phyloP scores from a whole-genome alignment of 139 green algal genomes.

The Haematococcus lacustris region DNA sequence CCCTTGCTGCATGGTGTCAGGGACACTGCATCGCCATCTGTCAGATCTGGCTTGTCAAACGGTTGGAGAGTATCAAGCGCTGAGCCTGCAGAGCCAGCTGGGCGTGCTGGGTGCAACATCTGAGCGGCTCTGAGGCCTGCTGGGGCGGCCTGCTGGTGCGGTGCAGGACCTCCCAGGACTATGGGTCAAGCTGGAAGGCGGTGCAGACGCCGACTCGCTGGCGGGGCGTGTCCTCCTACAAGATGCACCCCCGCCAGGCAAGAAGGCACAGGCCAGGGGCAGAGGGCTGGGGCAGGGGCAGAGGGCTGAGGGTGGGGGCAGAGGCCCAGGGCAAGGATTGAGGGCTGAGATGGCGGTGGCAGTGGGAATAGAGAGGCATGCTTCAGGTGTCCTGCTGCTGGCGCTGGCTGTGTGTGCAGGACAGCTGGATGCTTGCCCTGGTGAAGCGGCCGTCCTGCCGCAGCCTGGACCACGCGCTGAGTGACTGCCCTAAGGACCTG shows the following conservation, averaged over 20 bases:
- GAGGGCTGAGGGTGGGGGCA: neutral
- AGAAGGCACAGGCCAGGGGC: too few relatives aligned
- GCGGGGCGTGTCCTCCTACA: constrained; percentile 3
- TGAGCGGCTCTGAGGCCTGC: neutral
- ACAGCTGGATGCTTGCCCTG: constrained; percentile 39
- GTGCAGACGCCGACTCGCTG: constrained; percentile 9
- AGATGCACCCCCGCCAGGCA: constrained; percentile 9
- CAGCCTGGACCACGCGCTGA: constrained; percentile 22
- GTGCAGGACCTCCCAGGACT: constrained; percentile 21
- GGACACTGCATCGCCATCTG: too few relatives aligned
- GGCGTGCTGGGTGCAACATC: neutral
- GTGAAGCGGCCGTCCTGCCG: constrained; percentile 35
- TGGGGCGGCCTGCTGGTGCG: neutral
- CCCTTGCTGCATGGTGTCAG: too few relatives aligned
- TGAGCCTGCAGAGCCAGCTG: neutral
- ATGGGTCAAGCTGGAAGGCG: constrained; percentile 21
- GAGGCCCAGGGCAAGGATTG: neutral
- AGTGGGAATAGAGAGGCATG: neutral
- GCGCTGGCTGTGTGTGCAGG: constrained; percentile 4
- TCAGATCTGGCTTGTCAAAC: neutral
- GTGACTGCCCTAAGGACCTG: constrained; percentile 59
- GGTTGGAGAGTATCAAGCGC: neutral
- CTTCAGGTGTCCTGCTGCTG: constrained; percentile 1
- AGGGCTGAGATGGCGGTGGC: neutral
- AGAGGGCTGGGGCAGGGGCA: too few relatives aligned